Evolutionary conservation across 2,329 filamentous ascomycete species (phyloP), one percentile per base, ranked within the genome.

Genomic region (Daldinia sp.): DNA sequence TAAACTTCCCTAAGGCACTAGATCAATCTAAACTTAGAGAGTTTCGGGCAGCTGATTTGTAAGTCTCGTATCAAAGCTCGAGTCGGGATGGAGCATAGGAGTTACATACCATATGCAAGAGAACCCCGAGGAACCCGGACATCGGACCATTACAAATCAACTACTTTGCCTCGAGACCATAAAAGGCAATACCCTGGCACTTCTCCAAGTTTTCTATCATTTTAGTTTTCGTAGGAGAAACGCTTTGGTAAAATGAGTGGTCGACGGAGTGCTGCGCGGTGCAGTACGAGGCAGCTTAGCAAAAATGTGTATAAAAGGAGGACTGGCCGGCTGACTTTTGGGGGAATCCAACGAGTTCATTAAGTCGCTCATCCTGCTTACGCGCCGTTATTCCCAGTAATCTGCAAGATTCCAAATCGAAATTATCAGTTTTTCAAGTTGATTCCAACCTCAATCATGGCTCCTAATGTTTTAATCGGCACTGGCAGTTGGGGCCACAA

Each of bases 401-500:
- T 26, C 2, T 9, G 5, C 18, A 46, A 26, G 3, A 26, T 46
- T 15, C 42, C 13, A 46, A 46, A 9, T 9, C 20, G 42, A 46
- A 13, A 46, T 15, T 6, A 2, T 13, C 10, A 26, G 18, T 6
- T 9, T 10, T 2, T 13, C 0, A 53, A 53, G 6, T 30, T 3
- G n/a, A 33, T 18, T 6, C 33, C 48, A 13, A 41, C 13, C 2
- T 30, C 37, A 1, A 30, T 56, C 23, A 56, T 56, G 35, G 53
- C 35, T n/a, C 53, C 53, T 42, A 46, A 54, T 48, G 56, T 68
- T 54, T 35, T 68, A 30, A 51, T 59, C 30, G 68, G 68, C 7
- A 60, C 57, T 46, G 68, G 65, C n/a, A 66, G 53, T n/a, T 71
- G 65, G 68, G 68, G 62, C 60, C 65, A 71, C 50, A 60, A 56